These are phyloP conservation scores for Iberis pinnata DNA, from an alignment of 345 rosid species.

Conservation along the genomic window DNA sequence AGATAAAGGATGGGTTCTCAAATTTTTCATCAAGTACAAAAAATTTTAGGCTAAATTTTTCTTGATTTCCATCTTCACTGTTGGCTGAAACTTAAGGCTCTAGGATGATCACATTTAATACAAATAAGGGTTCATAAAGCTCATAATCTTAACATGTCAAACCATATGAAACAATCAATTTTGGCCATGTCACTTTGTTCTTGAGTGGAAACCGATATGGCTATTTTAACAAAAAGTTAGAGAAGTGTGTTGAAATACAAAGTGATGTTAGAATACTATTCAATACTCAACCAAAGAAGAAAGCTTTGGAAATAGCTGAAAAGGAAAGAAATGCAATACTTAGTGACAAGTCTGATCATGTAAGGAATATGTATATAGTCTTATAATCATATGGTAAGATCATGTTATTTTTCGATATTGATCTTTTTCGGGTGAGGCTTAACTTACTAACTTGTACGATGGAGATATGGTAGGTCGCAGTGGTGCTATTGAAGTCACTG, in stretches of 20 bases:
- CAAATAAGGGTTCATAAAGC: too few relatives aligned
- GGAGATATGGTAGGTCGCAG: conserved; percentile 99
- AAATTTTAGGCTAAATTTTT: too few relatives aligned
- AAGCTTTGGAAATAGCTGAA: conserved; percentile 84
- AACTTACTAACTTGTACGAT: conserved; percentile 82
- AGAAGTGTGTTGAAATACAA: conserved; percentile 84
- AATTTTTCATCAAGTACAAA: too few relatives aligned
- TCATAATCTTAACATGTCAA: too few relatives aligned
- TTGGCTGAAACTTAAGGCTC: too few relatives aligned
- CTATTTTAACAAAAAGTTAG: conserved; percentile 62
- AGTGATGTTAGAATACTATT: conserved; percentile 90
- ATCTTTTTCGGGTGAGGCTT: conserved; percentile 60
- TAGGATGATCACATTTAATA: too few relatives aligned
- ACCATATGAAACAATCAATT: conserved; percentile 96
- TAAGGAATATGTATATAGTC: conserved; percentile 26
- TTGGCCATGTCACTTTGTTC: conserved; percentile 95
- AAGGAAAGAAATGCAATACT: conserved; percentile 87
- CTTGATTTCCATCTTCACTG: too few relatives aligned
- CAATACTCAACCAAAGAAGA: conserved; percentile 90
- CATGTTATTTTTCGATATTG: neutral
- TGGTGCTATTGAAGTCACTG: conserved; percentile 78
- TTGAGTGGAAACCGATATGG: conserved; percentile 99
- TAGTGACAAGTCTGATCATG: conserved; percentile 82
- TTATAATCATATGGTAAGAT: conserved; percentile 3
- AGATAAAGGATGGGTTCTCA: too few relatives aligned